Conservation (phyloP, 139 green algal species). For the Volvox reticuliferus region DNA sequence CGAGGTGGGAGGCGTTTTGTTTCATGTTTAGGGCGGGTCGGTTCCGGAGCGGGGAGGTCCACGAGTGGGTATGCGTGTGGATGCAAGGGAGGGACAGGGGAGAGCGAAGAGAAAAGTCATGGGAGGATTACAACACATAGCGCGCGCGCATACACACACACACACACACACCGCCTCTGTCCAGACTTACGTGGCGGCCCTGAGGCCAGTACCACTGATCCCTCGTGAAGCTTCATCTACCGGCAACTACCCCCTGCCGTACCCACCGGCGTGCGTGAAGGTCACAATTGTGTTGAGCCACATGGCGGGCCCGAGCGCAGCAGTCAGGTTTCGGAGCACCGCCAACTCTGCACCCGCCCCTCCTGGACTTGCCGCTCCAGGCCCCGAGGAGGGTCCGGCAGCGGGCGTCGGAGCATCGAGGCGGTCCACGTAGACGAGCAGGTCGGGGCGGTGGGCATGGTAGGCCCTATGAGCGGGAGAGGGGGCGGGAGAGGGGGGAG, state of each 20-base stretch:
- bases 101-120: neutral
- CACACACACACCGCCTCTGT: too few relatives aligned
- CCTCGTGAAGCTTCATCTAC: too few relatives aligned
- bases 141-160: too few relatives aligned
- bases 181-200: too few relatives aligned
- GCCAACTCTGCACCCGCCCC: constrained; percentile 50
- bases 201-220: too few relatives aligned
- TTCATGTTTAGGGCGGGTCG: too few relatives aligned
- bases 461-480: constrained; percentile 46
- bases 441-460: constrained; percentile 61
- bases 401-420: constrained; percentile 46
- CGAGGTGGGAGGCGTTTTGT: neutral
- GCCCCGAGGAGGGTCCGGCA: neutral
- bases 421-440: constrained; percentile 74
- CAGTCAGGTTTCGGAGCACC: constrained; percentile 49
- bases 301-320: constrained; percentile 52
- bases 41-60: neutral
- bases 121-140: neutral
- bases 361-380: neutral
- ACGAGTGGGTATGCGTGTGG: too few relatives aligned
- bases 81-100: neutral
- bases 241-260: neutral
- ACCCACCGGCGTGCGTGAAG: constrained; percentile 62
- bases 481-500: neutral
- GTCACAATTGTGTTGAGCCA: constrained; percentile 76